Evolutionary conservation across 768 basidiomycete species (phyloP).

Genomic region (Imleria badia): DNA sequence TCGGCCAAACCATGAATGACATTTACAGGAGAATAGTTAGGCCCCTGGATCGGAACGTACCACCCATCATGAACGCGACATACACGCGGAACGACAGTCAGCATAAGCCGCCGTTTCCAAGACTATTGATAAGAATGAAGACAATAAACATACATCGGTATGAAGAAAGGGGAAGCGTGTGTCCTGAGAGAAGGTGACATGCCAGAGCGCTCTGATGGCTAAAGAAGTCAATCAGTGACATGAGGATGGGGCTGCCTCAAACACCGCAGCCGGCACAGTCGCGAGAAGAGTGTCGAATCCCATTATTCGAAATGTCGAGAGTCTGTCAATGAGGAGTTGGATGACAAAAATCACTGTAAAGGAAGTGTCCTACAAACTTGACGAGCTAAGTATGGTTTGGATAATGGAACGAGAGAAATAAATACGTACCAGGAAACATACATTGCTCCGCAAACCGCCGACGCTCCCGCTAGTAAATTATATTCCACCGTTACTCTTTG

Average conservation of each 20-base stretch:
- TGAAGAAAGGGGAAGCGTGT: conserved; percentile 35
- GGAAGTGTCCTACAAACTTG: conserved; percentile 34
- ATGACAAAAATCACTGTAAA: conserved; percentile 36
- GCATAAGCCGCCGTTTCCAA: conserved; percentile 36
- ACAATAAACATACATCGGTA: conserved; percentile 34
- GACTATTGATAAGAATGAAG: conserved; percentile 29
- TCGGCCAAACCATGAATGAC: too few relatives aligned
- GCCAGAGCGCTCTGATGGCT: neutral
- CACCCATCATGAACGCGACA: conserved; percentile 33
- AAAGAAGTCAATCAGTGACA: conserved; percentile 16
- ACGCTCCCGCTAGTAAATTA: conserved; percentile 33
- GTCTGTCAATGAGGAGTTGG: conserved; percentile 25
- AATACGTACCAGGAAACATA: conserved; percentile 23
- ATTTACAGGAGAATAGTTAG: neutral
- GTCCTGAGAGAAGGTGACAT: conserved; percentile 18
- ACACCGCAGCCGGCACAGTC: conserved; percentile 28
- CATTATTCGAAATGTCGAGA: conserved; percentile 35
- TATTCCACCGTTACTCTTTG: conserved; percentile 21
- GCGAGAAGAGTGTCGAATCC: conserved; percentile 26
- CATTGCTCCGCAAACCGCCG: conserved; percentile 29
- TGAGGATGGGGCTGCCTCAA: conserved; percentile 26
- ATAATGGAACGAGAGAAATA: neutral
- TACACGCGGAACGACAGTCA: conserved; percentile 29
- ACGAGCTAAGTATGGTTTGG: neutral
- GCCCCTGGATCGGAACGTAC: neutral